Conservation (phyloP, 108 stramenopile genomes). For the Stephanodiscus triporus region DNA sequence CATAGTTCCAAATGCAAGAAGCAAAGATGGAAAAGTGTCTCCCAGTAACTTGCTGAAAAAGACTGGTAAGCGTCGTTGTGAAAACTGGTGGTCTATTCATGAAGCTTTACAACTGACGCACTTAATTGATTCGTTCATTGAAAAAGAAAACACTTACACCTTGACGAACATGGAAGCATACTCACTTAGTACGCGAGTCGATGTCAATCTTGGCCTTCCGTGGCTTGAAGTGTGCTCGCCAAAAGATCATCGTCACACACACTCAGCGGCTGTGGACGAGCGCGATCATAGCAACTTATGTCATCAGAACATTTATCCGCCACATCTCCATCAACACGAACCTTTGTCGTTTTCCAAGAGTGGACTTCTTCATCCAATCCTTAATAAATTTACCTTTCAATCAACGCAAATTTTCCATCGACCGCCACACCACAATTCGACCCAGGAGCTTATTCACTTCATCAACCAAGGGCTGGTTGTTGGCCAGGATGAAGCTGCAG, state of each 20-base stretch:
- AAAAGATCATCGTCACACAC: background rate
- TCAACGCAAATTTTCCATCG: conserved; percentile 52
- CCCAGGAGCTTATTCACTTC: conserved; percentile 38
- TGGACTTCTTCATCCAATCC: conserved; percentile 39
- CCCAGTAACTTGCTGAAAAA: conserved; percentile 49
- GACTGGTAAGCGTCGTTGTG: conserved; percentile 26
- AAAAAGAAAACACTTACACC: conserved; percentile 27
- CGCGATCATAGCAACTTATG: no score
- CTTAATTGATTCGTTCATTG: conserved; percentile 1
- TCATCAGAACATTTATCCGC: conserved; percentile 31
- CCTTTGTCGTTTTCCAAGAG: conserved; percentile 44
- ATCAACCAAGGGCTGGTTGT: conserved; percentile 43
- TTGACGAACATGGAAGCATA: conserved; percentile 47
- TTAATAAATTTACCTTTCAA: conserved; percentile 54
- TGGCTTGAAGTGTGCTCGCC: conserved; percentile 55
- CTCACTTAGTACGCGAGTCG: conserved; percentile 31
- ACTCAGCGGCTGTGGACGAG: background rate
- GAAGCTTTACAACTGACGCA: background rate
- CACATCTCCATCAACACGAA: conserved; percentile 42
- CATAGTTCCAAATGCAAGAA: conserved; percentile 18
- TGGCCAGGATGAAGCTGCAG: conserved; percentile 25
- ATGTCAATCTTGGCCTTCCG: conserved; percentile 49
- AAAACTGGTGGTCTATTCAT: background rate
- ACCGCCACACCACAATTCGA: conserved; percentile 50
- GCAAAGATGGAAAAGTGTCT: conserved; percentile 16